phyloP scores from a whole-genome alignment of 108 stramenopile species.

The Bacterosira constricta region DNA sequence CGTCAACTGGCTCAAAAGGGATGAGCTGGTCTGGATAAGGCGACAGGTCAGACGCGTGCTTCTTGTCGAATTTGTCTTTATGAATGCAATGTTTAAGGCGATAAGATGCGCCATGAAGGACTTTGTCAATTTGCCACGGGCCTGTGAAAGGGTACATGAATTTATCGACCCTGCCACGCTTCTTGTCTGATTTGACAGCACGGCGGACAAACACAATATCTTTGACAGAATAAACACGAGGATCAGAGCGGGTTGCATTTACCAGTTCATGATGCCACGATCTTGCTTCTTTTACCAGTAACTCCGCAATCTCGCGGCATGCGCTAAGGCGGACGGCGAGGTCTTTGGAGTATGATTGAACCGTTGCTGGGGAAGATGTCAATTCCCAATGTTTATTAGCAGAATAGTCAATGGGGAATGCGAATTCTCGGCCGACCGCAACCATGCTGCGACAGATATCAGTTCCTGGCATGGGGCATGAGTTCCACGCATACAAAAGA shows the following conservation, averaged over 20 bases:
- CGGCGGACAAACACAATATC: background rate
- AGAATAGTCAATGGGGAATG: conserved; percentile 34
- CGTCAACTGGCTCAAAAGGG: background rate
- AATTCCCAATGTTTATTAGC: conserved; percentile 1
- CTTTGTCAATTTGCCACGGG: background rate
- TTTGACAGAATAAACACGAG: background rate
- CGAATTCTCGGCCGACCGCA: conserved; percentile 28
- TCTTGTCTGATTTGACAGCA: background rate
- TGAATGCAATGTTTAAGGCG: background rate
- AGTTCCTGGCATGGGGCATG: conserved; percentile 13
- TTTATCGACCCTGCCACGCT: background rate
- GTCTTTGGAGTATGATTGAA: background rate
- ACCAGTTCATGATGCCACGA: conserved; percentile 13
- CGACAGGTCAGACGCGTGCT: background rate
- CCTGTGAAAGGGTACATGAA: background rate
- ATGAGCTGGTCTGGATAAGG: too few species aligned
- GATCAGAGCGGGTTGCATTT: background rate
- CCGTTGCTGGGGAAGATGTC: background rate
- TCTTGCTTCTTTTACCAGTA: conserved; percentile 5
- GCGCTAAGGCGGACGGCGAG: background rate
- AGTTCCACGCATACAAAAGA: too few species aligned
- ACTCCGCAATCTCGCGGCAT: background rate
- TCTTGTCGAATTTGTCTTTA: background rate
- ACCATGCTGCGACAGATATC: conserved; percentile 16
- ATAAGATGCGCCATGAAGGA: background rate